Conservation (phyloP, 108 stramenopile genomes). For the Cyclotella distinguenda region DNA sequence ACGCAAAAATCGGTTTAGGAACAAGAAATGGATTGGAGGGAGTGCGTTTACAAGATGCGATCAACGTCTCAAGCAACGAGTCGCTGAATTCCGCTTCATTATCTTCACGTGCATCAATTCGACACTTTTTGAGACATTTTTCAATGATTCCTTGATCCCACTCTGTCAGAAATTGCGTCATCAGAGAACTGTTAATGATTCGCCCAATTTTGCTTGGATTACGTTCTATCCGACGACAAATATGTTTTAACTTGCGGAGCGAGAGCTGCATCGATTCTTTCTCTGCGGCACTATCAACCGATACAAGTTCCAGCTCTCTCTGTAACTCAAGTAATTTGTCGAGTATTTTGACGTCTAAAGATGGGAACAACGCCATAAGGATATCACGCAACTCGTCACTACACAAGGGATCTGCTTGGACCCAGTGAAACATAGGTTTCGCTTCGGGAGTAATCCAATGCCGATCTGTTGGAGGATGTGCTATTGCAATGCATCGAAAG, state of each 20-base stretch:
- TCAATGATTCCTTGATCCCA: slow-evolving; percentile 45
- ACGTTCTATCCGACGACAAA: slow-evolving; percentile 46
- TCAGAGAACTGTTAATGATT: slow-evolving; percentile 38
- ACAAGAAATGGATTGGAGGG: slow-evolving; percentile 50
- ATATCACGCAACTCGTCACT: slow-evolving; percentile 36
- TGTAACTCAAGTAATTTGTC: slow-evolving; percentile 41
- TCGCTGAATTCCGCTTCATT: not conserved
- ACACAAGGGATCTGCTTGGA: slow-evolving; percentile 39
- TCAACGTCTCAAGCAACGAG: slow-evolving; percentile 15
- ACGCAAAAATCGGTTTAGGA: slow-evolving; percentile 47
- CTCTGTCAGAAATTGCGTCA: slow-evolving; percentile 54
- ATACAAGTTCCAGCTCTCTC: slow-evolving; percentile 40
- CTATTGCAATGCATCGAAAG: slow-evolving; percentile 47
- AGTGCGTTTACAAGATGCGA: slow-evolving; percentile 27
- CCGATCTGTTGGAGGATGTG: slow-evolving; percentile 49
- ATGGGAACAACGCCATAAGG: slow-evolving; percentile 37
- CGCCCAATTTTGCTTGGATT: slow-evolving; percentile 26
- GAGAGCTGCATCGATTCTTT: slow-evolving; percentile 46
- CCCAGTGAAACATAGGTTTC: slow-evolving; percentile 56
- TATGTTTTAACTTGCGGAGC: slow-evolving; percentile 56
- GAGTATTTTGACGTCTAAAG: slow-evolving; percentile 24
- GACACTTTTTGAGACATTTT: slow-evolving; percentile 38
- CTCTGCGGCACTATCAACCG: slow-evolving; percentile 50
- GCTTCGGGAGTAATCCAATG: slow-evolving; percentile 67
- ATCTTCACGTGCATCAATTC: slow-evolving; percentile 10